Evolutionary conservation across 2,329 filamentous ascomycete genomes (phyloP), one percentile per base, ranked within the genome.

Genomic region (Torrubiella hemipterigena): DNA sequence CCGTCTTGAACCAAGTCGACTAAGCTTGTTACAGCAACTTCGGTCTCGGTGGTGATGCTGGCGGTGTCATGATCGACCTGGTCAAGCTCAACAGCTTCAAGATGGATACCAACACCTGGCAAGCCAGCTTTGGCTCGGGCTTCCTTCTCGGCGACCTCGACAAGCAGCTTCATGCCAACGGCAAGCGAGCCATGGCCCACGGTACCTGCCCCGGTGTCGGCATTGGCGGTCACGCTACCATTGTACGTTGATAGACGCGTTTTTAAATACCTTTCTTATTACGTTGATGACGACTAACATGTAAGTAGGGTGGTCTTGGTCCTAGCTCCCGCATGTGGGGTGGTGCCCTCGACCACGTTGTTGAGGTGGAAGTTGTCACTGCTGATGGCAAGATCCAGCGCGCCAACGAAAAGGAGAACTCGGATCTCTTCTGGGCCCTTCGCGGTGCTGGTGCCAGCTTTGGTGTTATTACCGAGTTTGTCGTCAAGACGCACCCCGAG

Each of bases 281-380:
- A 20, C n/a, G 27, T 17, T 13, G 5, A n/a, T 15, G 13, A 16
- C 11, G 9, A 16, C 32, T 29, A 29, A 24, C 15, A 4, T n/a
- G 10, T 7, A 17, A 40, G 11, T 35, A 73, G 63, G 71, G 71
- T 27, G 71, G 71, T 2, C 58, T 73, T 6, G 71, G 71, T 0
- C 65, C 67, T n/a, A 61, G 63, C 38, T 73, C 69, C 5, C 58
- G 71, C 14, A 70, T 71, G 61, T 75, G 70, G 69, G 71, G 71
- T 30, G 58, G 58, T 3, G 58, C 61, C 7, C 54, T 75, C 3
- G 71, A 76, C 42, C 67, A 72, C 21, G 52, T 76, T 17, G 34
- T 69, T 26, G 65, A 65, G 40, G 62, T 67, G 12, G 62, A 72
- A 45, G 67, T 73, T 4, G 70, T 74, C 4, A 70, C 67, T 5